These are phyloP conservation scores for Fusarium compactum DNA, from an alignment of 2,329 filamentous ascomycete genomes.

Conservation along the genomic window DNA sequence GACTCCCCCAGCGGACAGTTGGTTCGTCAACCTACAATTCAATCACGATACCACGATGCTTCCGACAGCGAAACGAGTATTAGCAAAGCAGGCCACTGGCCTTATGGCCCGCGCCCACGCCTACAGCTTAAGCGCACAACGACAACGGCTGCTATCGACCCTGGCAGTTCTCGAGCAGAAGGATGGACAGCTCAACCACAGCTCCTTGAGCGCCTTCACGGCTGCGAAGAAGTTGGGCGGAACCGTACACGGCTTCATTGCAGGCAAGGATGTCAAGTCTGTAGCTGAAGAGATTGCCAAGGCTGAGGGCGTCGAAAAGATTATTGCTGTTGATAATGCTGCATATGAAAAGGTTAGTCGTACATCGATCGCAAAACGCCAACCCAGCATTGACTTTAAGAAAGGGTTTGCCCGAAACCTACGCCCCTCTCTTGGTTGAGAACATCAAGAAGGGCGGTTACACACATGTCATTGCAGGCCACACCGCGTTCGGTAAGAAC, in stretches of 20 bases:
- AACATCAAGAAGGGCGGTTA: conserved; percentile 97
- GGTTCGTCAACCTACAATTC: conserved; percentile 28
- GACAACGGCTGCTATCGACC: conserved; percentile 77
- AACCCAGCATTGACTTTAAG: conserved; percentile 22
- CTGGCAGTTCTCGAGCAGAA: conserved; percentile 93
- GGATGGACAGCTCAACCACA: conserved; percentile 85
- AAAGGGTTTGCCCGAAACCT: conserved; percentile 92
- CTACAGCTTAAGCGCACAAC: conserved; percentile 49
- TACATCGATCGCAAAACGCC: not conserved
- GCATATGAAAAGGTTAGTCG: conserved; percentile 86
- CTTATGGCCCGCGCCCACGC: conserved; percentile 46
- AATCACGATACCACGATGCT: conserved; percentile 48
- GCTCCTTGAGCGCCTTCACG: conserved; percentile 85
- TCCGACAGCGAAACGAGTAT: conserved; percentile 47
- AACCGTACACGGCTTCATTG: conserved; percentile 86
- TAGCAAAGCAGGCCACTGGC: conserved; percentile 45
- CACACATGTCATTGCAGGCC: conserved; percentile 89
- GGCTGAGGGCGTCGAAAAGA: conserved; percentile 90
- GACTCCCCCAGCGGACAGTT: conserved; percentile 28
- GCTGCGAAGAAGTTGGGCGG: conserved; percentile 90
- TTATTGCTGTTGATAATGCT: conserved; percentile 87
- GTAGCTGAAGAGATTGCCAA: conserved; percentile 88
- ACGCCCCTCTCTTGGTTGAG: conserved; percentile 89
- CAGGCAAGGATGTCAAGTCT: conserved; percentile 79
- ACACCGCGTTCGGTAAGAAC: conserved; percentile 97